Evolutionary conservation across 306 rosid species (phyloP), one percentile per base, ranked within the genome.

Genomic region (Vigna angularis): DNA sequence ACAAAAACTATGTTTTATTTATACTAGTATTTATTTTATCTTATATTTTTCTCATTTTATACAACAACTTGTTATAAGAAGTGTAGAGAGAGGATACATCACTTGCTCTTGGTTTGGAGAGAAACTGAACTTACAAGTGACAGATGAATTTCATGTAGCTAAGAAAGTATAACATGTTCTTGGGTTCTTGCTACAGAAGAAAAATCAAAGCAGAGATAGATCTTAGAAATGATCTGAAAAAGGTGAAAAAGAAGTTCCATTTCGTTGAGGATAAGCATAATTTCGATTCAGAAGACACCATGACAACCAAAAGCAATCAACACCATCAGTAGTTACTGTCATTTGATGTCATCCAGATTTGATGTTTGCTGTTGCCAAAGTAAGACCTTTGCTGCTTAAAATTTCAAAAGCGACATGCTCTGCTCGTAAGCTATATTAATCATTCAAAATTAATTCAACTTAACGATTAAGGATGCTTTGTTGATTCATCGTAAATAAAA

Each of bases 211-310:
- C 15, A 74, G 15, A 66, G 5, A 73, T 65, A 59, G 14, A 59
- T 59, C 53, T 58, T 66, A 58, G 7, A 65, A 45, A 34, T 22
- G 67, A 17, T 66, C 57, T 8, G 36, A 38, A 74, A 68, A 58
- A 7, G 20, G 59, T 7, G 18, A 40, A 53, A 30, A n/a, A 9
- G 62, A 70, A 53, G 9, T 22, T 66, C 9, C 24, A 28, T 59
- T 81, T 75, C 61, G 49, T 75, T 10, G 78, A 69, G 30, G 78
- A 30, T 66, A 76, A 82, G 82, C 82, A 76, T 82, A 69, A 14
- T 63, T 70, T 76, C 30, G 53, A 14, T 4, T 34, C 1, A 44
- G 70, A 58, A 15, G 76, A 61, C 63, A 68, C 24, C 24, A 15
- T 4, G 20, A 53, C 74, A 70, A 81, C 72, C 61, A 18, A 74